A percentile compares a stretch with the other conserved stretches of the same genome.
These are phyloP conservation scores for Gossypium anomalum DNA, from an alignment of 345 rosid species.

Conservation along the genomic window DNA sequence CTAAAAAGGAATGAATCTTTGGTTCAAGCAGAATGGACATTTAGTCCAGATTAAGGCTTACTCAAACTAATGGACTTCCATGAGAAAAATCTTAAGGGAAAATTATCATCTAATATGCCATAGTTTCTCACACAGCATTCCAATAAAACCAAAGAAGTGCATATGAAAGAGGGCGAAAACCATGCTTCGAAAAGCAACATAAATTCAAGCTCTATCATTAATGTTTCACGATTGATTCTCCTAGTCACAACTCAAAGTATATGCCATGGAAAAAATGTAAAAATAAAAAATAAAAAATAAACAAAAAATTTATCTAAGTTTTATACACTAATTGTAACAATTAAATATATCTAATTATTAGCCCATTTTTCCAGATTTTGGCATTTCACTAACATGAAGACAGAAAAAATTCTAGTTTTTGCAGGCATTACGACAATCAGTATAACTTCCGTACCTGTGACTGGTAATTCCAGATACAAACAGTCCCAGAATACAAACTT, in stretches of 20 bases:
- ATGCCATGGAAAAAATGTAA: neutral
- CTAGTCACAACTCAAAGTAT: neutral
- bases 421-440: neutral
- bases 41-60: neutral
- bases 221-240: neutral
- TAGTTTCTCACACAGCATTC: neutral
- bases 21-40: neutral
- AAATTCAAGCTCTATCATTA: neutral
- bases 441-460: slow-evolving; percentile 61
- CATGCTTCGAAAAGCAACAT: neutral
- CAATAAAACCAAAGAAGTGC: neutral
- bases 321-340: neutral
- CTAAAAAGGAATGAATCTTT: neutral
- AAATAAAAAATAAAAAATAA: neutral
- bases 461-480: slow-evolving; percentile 73
- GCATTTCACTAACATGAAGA: neutral
- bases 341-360: neutral
- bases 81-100: neutral
- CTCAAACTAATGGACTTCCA: neutral
- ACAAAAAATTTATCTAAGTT: neutral
- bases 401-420: neutral
- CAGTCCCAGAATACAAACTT: slow-evolving; percentile 64
- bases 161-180: neutral
- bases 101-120: neutral
- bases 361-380: neutral